These are phyloP conservation scores for Penicillium sclerotiorum DNA, from an alignment of 2,329 filamentous ascomycete genomes.

Conservation along the genomic window DNA sequence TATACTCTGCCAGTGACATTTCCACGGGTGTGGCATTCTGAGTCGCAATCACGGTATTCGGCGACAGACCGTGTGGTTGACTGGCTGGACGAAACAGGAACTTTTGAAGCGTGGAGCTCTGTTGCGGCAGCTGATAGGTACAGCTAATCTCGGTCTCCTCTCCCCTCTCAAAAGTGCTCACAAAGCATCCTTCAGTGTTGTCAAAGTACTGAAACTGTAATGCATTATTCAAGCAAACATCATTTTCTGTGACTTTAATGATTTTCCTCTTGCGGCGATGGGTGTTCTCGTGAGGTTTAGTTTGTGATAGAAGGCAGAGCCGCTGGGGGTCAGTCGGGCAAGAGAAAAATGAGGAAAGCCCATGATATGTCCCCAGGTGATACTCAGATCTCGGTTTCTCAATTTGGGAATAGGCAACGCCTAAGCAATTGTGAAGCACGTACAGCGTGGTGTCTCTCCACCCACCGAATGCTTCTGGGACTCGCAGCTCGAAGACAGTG, in stretches of 20 bases:
- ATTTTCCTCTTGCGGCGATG: slow-evolving; percentile 34
- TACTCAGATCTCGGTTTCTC: slow-evolving; percentile 2
- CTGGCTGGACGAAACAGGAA: slow-evolving; percentile 41
- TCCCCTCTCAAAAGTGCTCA: slow-evolving; percentile 16
- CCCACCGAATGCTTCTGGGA: slow-evolving; percentile 43
- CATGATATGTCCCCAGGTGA: background rate
- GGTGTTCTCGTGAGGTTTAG: slow-evolving; percentile 40
- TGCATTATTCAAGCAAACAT: slow-evolving; percentile 53
- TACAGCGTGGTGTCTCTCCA: slow-evolving; percentile 56
- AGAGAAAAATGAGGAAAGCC: background rate
- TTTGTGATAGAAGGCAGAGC: slow-evolving; percentile 39
- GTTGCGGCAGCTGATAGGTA: slow-evolving; percentile 36
- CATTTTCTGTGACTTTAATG: slow-evolving; percentile 24
- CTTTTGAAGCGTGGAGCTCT: slow-evolving; percentile 38
- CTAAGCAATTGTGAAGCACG: slow-evolving; percentile 47
- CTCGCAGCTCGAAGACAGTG: slow-evolving; percentile 56
- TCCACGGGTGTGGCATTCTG: slow-evolving; percentile 52
- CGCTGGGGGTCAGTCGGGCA: slow-evolving; percentile 5
- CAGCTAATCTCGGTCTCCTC: slow-evolving; percentile 33
- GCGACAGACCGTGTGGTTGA: slow-evolving; percentile 26
- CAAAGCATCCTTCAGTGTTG: slow-evolving; percentile 18
- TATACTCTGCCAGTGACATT: slow-evolving; percentile 59
- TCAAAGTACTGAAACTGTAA: slow-evolving; percentile 40
- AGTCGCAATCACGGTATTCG: slow-evolving; percentile 58
- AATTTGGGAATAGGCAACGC: slow-evolving; percentile 7